Evolutionary conservation across 148 eudicot species (phyloP).

Genomic region (Linanthus parryae): DNA sequence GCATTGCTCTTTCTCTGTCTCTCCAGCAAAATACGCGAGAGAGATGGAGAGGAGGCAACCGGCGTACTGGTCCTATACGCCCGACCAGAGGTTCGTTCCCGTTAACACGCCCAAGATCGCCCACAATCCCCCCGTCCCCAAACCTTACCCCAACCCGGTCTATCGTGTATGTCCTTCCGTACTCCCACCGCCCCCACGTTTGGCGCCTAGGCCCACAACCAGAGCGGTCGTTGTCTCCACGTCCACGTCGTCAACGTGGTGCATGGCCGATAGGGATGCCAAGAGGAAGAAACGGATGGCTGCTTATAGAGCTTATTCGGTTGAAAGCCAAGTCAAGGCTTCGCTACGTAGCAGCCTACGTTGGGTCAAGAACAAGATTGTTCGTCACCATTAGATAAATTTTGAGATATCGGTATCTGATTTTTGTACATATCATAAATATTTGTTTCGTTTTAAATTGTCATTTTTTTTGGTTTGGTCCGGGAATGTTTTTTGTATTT

Average conservation of each 20-base stretch:
- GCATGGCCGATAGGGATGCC: conserved; percentile 1
- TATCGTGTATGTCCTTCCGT: no score
- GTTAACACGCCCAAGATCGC: background rate
- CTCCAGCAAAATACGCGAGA: background rate
- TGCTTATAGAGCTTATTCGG: conserved; percentile 11
- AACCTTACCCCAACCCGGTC: no score
- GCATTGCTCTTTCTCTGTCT: no score
- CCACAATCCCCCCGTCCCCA: no score
- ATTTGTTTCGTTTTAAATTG: no score
- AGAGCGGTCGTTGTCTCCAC: no score
- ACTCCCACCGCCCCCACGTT: background rate
- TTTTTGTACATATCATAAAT: no score
- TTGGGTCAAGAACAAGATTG: conserved; percentile 11
- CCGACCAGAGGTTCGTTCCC: conserved; percentile 1
- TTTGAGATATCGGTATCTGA: no score
- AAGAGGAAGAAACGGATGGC: conserved; percentile 7
- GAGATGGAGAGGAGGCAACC: conserved; percentile 2
- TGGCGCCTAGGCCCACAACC: no score
- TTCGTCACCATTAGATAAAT: conserved; percentile 2
- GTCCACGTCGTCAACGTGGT: conserved; percentile 1
- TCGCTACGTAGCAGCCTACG: background rate
- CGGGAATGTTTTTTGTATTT: no score
- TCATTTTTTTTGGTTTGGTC: no score
- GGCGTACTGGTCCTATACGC: background rate
- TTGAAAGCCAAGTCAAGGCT: conserved; percentile 13